Evolutionary conservation across 352 stramenopile species (phyloP), one percentile per base, ranked within the genome.

Genomic region (Peronospora tabacina): DNA sequence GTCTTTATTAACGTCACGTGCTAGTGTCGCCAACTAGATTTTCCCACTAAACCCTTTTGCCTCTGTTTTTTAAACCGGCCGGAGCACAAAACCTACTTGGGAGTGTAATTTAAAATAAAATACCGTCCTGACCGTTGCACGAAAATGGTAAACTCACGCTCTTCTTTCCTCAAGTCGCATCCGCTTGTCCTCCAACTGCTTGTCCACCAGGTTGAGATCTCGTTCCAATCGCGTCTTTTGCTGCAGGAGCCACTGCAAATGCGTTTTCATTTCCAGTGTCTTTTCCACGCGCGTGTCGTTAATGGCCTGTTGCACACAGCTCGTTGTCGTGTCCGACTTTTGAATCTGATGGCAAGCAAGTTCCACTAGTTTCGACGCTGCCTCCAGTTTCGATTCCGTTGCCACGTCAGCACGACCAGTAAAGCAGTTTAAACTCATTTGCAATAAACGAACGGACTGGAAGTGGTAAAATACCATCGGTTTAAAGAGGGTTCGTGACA

Each of bases 361-460:
- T 53, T 87, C 75, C 20, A 76, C 75, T 35, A 77, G 53, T 60
- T 83, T 84, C 20, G 75, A 89, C 24, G 75, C 75, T 6, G 44
- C 73, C 55, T 89, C 78, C 20, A 89, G 68, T 50, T 87, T 66
- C 61, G 65, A 78, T 49, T 89, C 75, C 46, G 69, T 61, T 52
- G 72, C 66, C 29, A 76, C 56, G 16, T 55, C 59, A 24, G 70
- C 49, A 17, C 78, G 78, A 5, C 73, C 64, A 40, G 65, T 82
- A 44, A 85, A 68, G 59, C 78, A 89, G 61, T 87, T 87, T 37
- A 89, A 56, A 44, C 66, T 79, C 70, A 86, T 82, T n/a, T 15
- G 46, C 38, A 19, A 30, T 29, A 1, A 38, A 20, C 20, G n/a
- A 44, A 40, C 37, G 13, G 8, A 44, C 30, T 5, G 19, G 11